Base-by-base conservation (phyloP, 1,139 yeast species). In the Taphrina deformans region DNA sequence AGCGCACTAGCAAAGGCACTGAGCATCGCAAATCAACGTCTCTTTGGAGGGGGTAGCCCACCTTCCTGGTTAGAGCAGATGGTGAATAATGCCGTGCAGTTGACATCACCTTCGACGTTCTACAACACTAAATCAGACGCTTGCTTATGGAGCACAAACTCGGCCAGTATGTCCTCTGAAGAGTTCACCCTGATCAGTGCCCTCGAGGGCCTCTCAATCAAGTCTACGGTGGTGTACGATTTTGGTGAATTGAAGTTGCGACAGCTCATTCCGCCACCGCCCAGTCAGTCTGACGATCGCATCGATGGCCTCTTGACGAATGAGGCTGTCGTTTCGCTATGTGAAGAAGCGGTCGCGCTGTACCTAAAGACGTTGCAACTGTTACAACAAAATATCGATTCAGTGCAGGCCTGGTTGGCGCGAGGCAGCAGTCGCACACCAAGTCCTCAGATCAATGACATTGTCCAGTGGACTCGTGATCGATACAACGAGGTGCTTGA, bases 381-480 rank as follows among this genome's bases (percentile, higher is more conserved):
- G 16, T 79, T 92, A 63, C 95, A 96, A 0, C 84, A 82, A 69
- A 96, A 96, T 0, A 92, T 93, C 96, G 82, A 85, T 41, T 75
- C 86, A 50, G 96, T 97, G 0, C 63, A 59, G 35, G 35, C 35
- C 23, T 53, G 58, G 58, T 7, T 48, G 53, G 33, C 38, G 10
- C 40, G 44, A 6, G 27, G 26, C 44, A 24, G 41, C 21, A 23
- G 33, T 38, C 45, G 51, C 31, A 84, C 91, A 56, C 70, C 73
- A 10, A 72, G 75, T 4, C 78, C 80, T 6, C 75, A 81, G 1
- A 72, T 77, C 2, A 89, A 89, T 73, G 87, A 88, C 65, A 79
- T 89, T 63, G 97, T 93, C 6, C 97, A 93, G 75, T 91, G 97
- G 97, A 85, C 89, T 9, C 82, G 98, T 68, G 92, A 88, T 66